Evolutionary conservation across 169 alveolate species (phyloP), one percentile per base, ranked within the genome.

Genomic region (Blepharisma undulans): DNA sequence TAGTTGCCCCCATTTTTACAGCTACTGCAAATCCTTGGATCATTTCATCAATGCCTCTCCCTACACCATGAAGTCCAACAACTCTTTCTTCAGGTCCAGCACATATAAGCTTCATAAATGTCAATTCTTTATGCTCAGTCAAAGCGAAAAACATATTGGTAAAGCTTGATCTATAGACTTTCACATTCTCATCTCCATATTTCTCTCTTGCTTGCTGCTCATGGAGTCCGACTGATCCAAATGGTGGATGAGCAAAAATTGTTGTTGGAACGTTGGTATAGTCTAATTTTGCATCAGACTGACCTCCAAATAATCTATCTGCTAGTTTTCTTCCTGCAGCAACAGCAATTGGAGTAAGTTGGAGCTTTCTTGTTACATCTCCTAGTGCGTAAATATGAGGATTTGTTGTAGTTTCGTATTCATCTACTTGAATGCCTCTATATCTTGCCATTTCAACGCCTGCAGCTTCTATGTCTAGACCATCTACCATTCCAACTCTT

Each of bases 311-410:
- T 21, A 99, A 84, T 86, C 99, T 97, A 80, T 97, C 98, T 16
- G 99, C 97, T 33, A 99, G 93, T 32, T 95, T 97, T 88, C 99
- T 96, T 27, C 99, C 99, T 7, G 99, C 99, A 25, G 97, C 98
- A 33, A 98, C 98, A n/a, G 99, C 99, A 72, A 98, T 98, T 2
- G 99, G 99, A 22, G 99, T 98, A 72, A 98, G 88, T 91, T 97
- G 97, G 76, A 94, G 90, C 91, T 91, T 85, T 19, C 96, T 94
- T 72, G 91, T 86, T 77, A 91, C 95, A 92, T 95, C 97, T 5
- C 98, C 98, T 21, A 96, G 33, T 32, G 97, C 95, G 59, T 88
- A 96, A 71, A 96, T 71, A 25, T 95, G 94, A 30, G 92, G 91
- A 36, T 95, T 94, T 29, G 90, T 93, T 34, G 98, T 97, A 66